These are phyloP conservation scores for Chaetothyriales sp. DNA, from an alignment of 2,329 filamentous ascomycete species.

Conservation along the genomic window DNA sequence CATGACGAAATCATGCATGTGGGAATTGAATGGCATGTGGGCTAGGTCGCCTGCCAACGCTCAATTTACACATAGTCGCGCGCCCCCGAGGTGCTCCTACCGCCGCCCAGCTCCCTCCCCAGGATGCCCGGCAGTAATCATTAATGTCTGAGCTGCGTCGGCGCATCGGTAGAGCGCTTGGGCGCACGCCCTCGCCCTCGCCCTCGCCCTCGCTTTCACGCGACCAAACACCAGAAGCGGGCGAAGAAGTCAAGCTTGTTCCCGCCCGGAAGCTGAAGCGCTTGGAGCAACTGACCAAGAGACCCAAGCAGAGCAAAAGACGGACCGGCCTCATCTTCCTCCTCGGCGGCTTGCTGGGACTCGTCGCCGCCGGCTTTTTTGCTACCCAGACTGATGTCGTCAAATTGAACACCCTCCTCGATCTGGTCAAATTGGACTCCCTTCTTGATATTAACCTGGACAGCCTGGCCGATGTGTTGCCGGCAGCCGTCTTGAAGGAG, in stretches of 20 bases:
- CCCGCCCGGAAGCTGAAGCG: conserved; percentile 35
- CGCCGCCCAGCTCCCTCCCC: background rate
- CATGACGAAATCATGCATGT: too few species aligned
- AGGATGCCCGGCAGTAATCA: background rate
- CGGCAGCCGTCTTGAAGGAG: conserved; percentile 72
- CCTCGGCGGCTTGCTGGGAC: conserved; percentile 77
- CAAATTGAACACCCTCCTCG: conserved; percentile 58
- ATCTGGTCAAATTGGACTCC: conserved; percentile 56
- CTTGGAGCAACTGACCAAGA: conserved; percentile 20
- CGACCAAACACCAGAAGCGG: conserved; percentile 16
- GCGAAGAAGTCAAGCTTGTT: conserved; percentile 38
- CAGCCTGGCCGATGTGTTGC: conserved; percentile 71
- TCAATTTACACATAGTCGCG: background rate
- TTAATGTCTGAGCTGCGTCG: conserved; percentile 29
- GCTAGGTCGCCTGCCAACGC: too few species aligned
- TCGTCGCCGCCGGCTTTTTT: conserved; percentile 80
- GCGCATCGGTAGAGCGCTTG: conserved; percentile 27
- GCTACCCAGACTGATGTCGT: conserved; percentile 82
- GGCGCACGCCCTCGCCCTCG: conserved; percentile 9
- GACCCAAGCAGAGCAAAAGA: conserved; percentile 45
- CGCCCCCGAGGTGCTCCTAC: too few species aligned
- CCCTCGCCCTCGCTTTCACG: conserved; percentile 14
- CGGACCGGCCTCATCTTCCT: conserved; percentile 71
- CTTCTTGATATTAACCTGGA: conserved; percentile 64
- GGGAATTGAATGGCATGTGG: too few species aligned